phyloP scores from a whole-genome alignment of 768 basidiomycete genomes.

The Coprinopsis sp. region DNA sequence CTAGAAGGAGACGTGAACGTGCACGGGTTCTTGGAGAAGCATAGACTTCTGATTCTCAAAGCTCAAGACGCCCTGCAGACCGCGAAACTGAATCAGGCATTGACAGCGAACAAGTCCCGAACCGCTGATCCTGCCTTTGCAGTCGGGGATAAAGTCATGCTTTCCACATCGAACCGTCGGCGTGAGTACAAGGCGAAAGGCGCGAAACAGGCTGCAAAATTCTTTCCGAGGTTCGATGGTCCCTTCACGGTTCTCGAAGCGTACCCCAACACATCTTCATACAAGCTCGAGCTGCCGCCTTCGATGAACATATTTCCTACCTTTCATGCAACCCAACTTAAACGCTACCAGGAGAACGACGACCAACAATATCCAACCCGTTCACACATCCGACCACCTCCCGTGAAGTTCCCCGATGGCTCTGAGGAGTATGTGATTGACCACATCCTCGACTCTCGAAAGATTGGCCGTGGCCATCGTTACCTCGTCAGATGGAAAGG shows the following conservation, averaged over 20 bases:
- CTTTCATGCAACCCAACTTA: conserved; percentile 29
- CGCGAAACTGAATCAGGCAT: conserved; percentile 6
- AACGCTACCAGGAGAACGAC: background rate
- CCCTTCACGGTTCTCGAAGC: conserved; percentile 15
- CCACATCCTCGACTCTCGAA: conserved; percentile 21
- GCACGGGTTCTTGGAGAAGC: conserved; percentile 21
- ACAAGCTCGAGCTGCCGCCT: conserved; percentile 26
- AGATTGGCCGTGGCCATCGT: conserved; percentile 21
- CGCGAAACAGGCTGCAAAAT: conserved; percentile 32
- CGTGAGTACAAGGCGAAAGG: conserved; percentile 26
- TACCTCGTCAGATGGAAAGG: conserved; percentile 30
- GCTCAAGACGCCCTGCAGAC: conserved; percentile 21
- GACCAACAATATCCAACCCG: background rate
- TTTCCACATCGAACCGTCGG: conserved; percentile 28
- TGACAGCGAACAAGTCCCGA: background rate
- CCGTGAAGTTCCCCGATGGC: conserved; percentile 6
- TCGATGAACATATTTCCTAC: conserved; percentile 13
- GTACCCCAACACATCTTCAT: conserved; percentile 16
- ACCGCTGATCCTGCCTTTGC: background rate
- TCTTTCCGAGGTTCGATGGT: conserved; percentile 35
- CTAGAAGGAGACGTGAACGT: conserved; percentile 11
- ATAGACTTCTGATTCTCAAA: conserved; percentile 10
- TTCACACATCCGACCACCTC: background rate
- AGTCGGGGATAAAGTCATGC: conserved; percentile 12
- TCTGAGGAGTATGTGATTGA: conserved; percentile 20